Percentiles rank a stretch among this genome's conserved stretches.
phyloP scores from a whole-genome alignment of 129 eudicot species.

The Escallonia rubra region DNA sequence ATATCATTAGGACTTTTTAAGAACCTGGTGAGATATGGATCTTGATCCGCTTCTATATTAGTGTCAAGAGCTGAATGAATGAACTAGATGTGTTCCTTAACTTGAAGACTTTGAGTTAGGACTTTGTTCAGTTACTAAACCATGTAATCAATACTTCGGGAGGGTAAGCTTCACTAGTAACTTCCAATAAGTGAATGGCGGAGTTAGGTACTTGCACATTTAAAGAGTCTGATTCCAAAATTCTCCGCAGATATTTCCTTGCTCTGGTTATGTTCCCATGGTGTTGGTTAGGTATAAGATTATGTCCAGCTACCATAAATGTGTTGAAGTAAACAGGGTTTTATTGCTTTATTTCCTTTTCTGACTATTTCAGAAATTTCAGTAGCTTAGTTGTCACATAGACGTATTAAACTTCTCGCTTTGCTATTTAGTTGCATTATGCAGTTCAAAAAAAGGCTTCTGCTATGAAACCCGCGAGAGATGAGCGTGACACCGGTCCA shows the following conservation, averaged over 20 bases:
- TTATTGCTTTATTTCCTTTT: too few species aligned
- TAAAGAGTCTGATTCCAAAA: not conserved
- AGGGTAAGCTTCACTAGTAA: not conserved
- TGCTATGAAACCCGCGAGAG: constrained; percentile 41
- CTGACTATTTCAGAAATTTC: not conserved
- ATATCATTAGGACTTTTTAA: too few species aligned
- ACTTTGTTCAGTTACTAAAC: not conserved
- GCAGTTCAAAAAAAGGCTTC: constrained; percentile 45
- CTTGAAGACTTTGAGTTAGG: not conserved
- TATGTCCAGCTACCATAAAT: not conserved
- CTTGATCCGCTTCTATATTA: too few species aligned
- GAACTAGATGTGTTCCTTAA: too few species aligned
- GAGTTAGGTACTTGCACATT: not conserved
- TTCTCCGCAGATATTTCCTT: not conserved
- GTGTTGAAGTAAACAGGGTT: too few species aligned
- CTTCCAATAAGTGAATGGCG: not conserved
- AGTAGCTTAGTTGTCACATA: not conserved
- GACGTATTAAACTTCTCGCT: constrained; percentile 1
- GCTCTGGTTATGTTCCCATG: not conserved
- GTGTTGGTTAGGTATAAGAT: not conserved
- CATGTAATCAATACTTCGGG: not conserved
- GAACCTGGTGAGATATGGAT: too few species aligned
- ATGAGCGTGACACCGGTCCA: constrained; percentile 42
- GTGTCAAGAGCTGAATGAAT: too few species aligned
- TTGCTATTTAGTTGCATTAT: constrained; percentile 36